Conservation (phyloP, 1,284 basidiomycete genomes). For the Psilocybe mexicana region DNA sequence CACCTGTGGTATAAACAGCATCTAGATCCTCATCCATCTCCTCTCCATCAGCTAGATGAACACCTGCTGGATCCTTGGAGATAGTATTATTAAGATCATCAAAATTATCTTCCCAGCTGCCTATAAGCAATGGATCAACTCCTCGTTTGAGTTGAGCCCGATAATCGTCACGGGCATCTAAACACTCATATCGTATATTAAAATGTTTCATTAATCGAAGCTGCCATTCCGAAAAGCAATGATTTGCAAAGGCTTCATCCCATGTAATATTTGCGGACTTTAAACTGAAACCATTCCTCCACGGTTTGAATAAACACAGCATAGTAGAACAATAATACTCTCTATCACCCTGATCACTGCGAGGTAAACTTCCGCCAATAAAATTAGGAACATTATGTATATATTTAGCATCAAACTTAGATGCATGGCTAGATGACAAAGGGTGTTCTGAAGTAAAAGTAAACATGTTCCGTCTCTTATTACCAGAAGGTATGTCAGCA, state of each 20-base stretch:
- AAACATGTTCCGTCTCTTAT: too few species aligned
- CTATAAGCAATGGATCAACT: background rate
- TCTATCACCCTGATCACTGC: background rate
- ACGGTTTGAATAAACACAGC: constrained; percentile 35
- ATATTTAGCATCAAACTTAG: too few species aligned
- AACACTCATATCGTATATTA: too few species aligned
- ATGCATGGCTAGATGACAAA: too few species aligned
- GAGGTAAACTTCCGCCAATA: too few species aligned
- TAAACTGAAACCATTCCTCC: constrained; percentile 29
- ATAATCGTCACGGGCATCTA: too few species aligned
- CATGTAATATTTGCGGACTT: constrained; percentile 21
- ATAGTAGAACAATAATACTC: constrained; percentile 17
- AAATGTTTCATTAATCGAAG: too few species aligned
- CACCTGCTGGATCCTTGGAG: too few species aligned
- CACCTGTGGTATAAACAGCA: background rate
- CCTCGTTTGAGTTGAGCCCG: background rate
- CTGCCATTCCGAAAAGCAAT: constrained; percentile 17
- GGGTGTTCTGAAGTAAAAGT: too few species aligned
- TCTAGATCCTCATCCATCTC: constrained; percentile 22
- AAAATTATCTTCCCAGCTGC: background rate
- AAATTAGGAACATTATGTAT: background rate
- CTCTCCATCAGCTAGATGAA: constrained; percentile 26
- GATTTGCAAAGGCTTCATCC: constrained; percentile 31
- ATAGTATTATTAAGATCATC: too few species aligned
- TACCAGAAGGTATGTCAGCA: too few species aligned